Evolutionary conservation across 2,329 filamentous ascomycete species (phyloP), one percentile per base, ranked within the genome.

Genomic region (Aspergillus intermedius): DNA sequence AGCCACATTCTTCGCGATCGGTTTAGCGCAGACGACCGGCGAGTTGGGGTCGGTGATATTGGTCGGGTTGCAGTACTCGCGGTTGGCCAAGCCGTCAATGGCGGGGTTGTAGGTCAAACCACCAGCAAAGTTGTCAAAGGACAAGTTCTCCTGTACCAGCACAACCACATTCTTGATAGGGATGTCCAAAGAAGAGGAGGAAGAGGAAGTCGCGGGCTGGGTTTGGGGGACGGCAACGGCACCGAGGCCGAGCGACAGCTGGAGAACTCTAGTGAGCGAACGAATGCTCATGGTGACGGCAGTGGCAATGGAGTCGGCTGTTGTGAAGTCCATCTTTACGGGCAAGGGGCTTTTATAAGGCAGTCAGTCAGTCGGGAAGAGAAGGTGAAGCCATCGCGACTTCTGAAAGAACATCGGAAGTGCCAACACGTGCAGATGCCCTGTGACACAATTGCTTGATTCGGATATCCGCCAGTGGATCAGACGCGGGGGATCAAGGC

Each of bases 151-250:
- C 56, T 72, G 63, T 8, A 75, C 72, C 15, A 77, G 60, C 22
- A 76, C 68, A 42, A 77, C 73, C 5, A 75, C 72, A 54, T 73
- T 73, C 60, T 75, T 75, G 60, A 77, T 76, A 48, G 70, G 71
- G 34, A 45, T 54, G 23, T 46, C 19, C 34, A 21, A 21, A 40
- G 37, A 19, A 4, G 17, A 12, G 4, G 37, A 40, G n/a, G 37
- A 40, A 21, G 37, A 21, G 4, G 8, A 30, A 21, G 44, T 40
- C 15, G 45, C 37, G 13, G 13, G 17, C 23, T 15, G 46, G 45
- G 9, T 25, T 13, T 49, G 52, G 8, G 50, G 48, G 3, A 48
- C 40, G 10, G 45, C 47, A n/a, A 41, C 21, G n/a, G 50, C 49
- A n/a, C 49, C 47, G n/a, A 48, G 9, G 5, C 50, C 52, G 34